Evolutionary conservation across 768 basidiomycete genomes (phyloP).

Genomic region (Podaxis pistillaris): DNA sequence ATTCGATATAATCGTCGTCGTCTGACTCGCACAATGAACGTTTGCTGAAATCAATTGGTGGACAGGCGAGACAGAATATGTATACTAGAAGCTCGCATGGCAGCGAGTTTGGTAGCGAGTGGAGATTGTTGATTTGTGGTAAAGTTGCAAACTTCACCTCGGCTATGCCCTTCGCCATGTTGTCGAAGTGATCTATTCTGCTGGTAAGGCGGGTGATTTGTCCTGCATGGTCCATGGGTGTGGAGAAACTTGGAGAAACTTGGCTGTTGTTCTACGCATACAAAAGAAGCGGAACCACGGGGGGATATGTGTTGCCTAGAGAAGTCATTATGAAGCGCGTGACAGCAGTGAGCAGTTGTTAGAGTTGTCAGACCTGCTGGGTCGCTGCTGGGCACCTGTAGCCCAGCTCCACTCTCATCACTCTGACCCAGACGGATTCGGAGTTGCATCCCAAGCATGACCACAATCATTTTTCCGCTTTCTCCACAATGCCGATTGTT

Average conservation of each 20-base stretch:
- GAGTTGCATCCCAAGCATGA: too few relatives aligned
- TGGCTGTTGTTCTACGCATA: neutral
- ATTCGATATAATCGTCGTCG: neutral
- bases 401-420: too few relatives aligned
- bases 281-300: neutral
- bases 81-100: neutral
- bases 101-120: neutral
- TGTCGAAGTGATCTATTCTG: neutral
- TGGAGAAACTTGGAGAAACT: too few relatives aligned
- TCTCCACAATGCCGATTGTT: too few relatives aligned
- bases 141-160: neutral
- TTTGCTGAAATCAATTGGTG: conserved; percentile 1
- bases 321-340: too few relatives aligned
- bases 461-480: too few relatives aligned
- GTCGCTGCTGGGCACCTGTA: neutral
- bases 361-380: too few relatives aligned
- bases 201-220: neutral
- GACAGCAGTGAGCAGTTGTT: too few relatives aligned
- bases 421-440: too few relatives aligned
- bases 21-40: neutral
- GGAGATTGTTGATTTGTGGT: neutral
- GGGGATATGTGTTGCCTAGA: neutral
- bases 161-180: neutral
- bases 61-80: conserved; percentile 10
- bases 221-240: neutral